Evolutionary conservation across 73 alveolate species (phyloP), one percentile per base, ranked within the genome.

Genomic region (Stentor coeruleus): DNA sequence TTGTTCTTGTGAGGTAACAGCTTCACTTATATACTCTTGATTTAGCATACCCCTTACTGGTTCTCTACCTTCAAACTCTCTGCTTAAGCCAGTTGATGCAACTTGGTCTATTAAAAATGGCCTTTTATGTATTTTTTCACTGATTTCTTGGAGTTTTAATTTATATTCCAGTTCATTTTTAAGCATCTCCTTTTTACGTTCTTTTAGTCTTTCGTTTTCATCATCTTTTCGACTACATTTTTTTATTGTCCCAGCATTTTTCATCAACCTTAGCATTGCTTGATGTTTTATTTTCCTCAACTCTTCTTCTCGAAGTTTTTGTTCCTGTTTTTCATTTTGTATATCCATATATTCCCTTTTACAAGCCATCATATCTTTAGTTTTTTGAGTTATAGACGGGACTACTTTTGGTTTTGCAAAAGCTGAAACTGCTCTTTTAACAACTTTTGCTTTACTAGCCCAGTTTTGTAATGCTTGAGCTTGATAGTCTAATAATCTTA

Each of bases 311-410:
- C 82, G 81, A 84, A 89, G 42, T 77, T 85, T 55, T 38, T 59
- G 59, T 88, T 91, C 95, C 92, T 97, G 88, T 74, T 82, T 84
- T 83, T 90, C 89, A 81, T 89, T 81, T 84, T 88, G 85, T 81
- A 82, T 42, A 87, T 89, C 89, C 92, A 76, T 77, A 84, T 85
- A 88, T 88, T 91, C 86, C 87, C 95, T 82, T 60, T 94, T 72
- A 72, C 80, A 83, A 60, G 92, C 97, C 96, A 93, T 88, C 79
- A 82, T 80, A 49, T 83, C 77, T 35, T 84, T 80, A 57, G 83
- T 79, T 81, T 93, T 90, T 57, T 88, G 85, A 37, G 99, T 97
- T 20, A 97, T 90, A 35, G 98, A 89, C 0, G 99, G 99, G 80
- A 95, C 90, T 74, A 89, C 85, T 39, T 82, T 91, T 2, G 99